Base-by-base conservation (phyloP, 495 filamentous ascomycete genomes). In the Hyaloscypha finlandica region DNA sequence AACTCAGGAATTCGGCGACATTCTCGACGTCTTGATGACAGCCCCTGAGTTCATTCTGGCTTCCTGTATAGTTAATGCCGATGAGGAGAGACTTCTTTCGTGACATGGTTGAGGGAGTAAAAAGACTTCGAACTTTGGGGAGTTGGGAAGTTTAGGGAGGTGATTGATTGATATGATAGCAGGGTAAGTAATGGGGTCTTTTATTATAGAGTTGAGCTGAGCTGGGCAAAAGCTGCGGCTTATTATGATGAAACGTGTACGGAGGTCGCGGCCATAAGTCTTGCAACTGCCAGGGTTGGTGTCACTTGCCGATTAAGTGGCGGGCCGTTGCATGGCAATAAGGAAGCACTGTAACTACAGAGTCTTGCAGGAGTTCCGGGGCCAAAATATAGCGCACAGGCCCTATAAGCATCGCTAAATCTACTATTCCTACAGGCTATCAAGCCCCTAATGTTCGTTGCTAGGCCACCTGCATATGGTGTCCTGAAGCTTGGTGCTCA, bases 11-110 rank as follows among this genome's bases (percentile, higher is more conserved):
- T 45, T 80, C 73, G 39, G 75, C 76, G 54, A 86, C 75, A 70
- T 86, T 86, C 54, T 80, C 68, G 30, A 82, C 78, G 64, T 88
- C 85, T 63, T 84, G 81, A 69, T 84, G 81, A 71, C 85, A 88
- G 22, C 85, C 85, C 35, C 78, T 73, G 29, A 88, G 77, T 60
- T 79, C 75, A 55, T 85, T 77, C 3, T 78, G 57, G 25, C 77
- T 76, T 68, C 85, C 85, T 25, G 76, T 77, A 69, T 88, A 88
- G 74, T 87, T 88, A 74, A 88, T 87, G 48, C 85, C 85, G 55
- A 88, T 86, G 39, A 88, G 76, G 45, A 88, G 83, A 39, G 83
- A 81, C 68, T 88, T 86, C 72, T 79, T 85, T 63, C 81, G 81
- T 33, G 74, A 61, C 69, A 75, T 72, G 42, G 16, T 48, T 14